Base-by-base conservation (phyloP, 768 basidiomycete genomes). In the Leccinum variicolor region DNA sequence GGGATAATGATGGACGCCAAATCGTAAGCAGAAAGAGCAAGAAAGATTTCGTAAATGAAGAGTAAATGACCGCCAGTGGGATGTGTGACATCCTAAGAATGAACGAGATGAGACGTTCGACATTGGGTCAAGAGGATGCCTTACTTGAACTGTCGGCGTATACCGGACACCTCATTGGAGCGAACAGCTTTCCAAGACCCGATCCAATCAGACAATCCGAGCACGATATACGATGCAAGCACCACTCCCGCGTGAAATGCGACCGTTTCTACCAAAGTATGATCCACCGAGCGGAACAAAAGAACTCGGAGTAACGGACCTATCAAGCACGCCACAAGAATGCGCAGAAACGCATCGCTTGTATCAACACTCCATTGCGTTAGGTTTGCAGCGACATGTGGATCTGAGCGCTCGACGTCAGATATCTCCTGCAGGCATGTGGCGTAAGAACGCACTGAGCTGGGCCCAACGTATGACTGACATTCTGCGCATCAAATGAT, bases 11-110 rank as follows among this genome's bases (percentile, higher is more conserved):
- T 0, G 88, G 85, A 6, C 81, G 79, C 91, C 91, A 93, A 57
- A 93, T 85, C 1, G 91, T 85, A 25, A 94, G 79, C 4, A 91
- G 78, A 64, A 90, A 84, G n/a, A 94, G 79, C 6, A 94, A 79
- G 67, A 93, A 92, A 17, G 90, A 79, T 66, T 93, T 94, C 6
- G 87, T 90, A 21, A 92, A 72, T 2, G 91, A 94, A 0, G 91
- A 91, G 66, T 93, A 93, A 68, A 92, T 79, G 6, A 93, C 75
- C 13, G 84, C 84, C n/a, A 94, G 77, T 3, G 92, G 86, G 41
- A 94, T 81, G 34, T 91, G 79, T 0, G 89, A 87, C 53, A 86
- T 79, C 62, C 89, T 90, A 34, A 45, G 33, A 33, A 39, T 19
- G 60, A 53, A 33, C 9, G 23, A 41, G 23, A 28, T 56, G 14